A percentile compares a stretch with the other conserved stretches of the same genome.
phyloP scores from a whole-genome alignment of 345 rosid species.

The Xanthoceras sorbifolium region DNA sequence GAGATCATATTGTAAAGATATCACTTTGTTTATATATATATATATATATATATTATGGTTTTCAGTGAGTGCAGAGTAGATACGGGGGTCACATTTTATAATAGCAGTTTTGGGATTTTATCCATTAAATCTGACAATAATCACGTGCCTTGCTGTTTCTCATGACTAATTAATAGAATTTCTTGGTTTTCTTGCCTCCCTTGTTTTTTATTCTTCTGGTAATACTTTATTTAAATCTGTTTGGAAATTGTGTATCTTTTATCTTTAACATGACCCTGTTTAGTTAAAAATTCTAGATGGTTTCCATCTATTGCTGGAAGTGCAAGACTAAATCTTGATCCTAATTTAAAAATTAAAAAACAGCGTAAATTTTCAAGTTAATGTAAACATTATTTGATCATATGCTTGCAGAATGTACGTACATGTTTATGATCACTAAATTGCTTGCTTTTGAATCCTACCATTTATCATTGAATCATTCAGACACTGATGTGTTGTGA shows the following conservation, averaged over 20 bases:
- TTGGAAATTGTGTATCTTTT: no score
- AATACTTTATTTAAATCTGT: no score
- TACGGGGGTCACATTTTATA: not conserved
- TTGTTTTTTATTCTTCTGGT: not conserved
- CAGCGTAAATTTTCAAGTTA: no score
- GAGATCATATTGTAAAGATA: not conserved
- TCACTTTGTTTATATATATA: not conserved
- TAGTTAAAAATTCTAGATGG: no score
- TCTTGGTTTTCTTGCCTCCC: not conserved
- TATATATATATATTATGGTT: no score
- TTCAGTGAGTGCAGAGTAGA: not conserved
- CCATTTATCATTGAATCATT: not conserved
- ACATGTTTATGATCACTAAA: not conserved
- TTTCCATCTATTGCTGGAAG: no score
- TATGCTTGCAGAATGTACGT: no score
- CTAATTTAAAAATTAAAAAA: no score
- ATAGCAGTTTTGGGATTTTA: not conserved
- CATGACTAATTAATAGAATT: not conserved
- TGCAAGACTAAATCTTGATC: no score
- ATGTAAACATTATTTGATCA: not conserved
- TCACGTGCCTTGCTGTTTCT: not conserved
- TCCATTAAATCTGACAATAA: not conserved
- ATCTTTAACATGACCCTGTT: no score
- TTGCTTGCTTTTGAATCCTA: not conserved
- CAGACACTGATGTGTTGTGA: not conserved